Conservation (phyloP, 2,329 filamentous ascomycete species). For the Claviceps sorghi region DNA sequence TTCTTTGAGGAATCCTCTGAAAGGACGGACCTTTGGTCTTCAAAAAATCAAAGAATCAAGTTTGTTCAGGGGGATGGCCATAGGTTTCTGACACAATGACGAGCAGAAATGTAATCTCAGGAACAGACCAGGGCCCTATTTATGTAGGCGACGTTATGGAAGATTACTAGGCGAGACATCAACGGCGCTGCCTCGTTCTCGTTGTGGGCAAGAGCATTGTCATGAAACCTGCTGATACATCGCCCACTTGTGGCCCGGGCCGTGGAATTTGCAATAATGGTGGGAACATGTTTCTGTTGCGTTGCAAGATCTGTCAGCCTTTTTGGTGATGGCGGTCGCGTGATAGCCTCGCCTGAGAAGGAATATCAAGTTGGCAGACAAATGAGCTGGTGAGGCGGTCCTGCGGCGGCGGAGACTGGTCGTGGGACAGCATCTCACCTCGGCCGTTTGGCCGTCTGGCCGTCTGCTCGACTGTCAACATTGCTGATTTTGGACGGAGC, state of each 20-base stretch:
- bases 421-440: neutral
- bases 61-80: neutral
- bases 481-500: neutral
- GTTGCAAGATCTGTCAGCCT: neutral
- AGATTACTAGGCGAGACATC: neutral
- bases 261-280: neutral
- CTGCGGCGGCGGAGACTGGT: neutral
- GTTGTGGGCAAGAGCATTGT: neutral
- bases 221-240: neutral
- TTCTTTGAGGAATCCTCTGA: neutral
- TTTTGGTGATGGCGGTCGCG: neutral
- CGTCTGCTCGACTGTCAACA: neutral
- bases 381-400: neutral
- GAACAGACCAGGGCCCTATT: neutral
- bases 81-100: neutral
- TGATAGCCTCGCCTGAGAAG: neutral
- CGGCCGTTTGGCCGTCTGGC: neutral
- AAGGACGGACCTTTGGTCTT: neutral
- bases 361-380: neutral
- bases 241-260: neutral
- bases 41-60: neutral
- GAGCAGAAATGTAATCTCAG: neutral
- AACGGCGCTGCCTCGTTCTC: neutral
- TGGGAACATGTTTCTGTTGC: conserved; percentile 4
- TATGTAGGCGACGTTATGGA: neutral